phyloP scores from a whole-genome alignment of 208 protist species.

The Crithidia bombi region DNA sequence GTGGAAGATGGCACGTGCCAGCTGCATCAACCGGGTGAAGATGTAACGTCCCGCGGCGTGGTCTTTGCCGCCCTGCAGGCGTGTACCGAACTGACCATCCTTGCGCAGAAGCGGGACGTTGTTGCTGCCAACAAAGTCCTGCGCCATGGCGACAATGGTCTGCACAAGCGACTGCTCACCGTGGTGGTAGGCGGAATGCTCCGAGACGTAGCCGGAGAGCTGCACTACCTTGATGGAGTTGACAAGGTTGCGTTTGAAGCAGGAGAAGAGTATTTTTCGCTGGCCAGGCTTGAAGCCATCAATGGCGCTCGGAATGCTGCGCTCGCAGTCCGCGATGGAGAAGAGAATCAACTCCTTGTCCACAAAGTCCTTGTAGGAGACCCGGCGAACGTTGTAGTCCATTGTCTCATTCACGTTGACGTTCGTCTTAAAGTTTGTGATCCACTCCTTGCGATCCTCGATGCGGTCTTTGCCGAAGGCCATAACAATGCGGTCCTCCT shows the following conservation, averaged over 20 bases:
- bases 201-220: constrained; percentile 99
- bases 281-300: constrained; percentile 99
- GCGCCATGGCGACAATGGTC: constrained; percentile 99
- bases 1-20: constrained; percentile 96
- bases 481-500: constrained; percentile 97
- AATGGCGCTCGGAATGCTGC: constrained; percentile 94
- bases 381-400: constrained; percentile 90
- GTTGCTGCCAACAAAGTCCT: constrained; percentile 98
- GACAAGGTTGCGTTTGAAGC: constrained; percentile 99
- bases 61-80: constrained; percentile 98
- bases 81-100: constrained; percentile 99
- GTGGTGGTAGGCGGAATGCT: constrained; percentile 99
- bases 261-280: constrained; percentile 99
- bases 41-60: constrained; percentile 99
- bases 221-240: constrained; percentile 99
- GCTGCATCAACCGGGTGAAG: constrained; percentile 96
- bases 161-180: constrained; percentile 97
- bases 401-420: constrained; percentile 83
- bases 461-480: constrained; percentile 98
- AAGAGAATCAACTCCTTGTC: constrained; percentile 99
- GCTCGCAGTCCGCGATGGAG: constrained; percentile 96
- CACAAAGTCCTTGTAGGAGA: constrained; percentile 97
- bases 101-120: constrained; percentile 99
- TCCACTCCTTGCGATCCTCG: constrained; percentile 99
- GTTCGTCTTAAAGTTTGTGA: constrained; percentile 91